These are phyloP conservation scores for Paraconiothyrium sp. DNA, from an alignment of 2,329 filamentous ascomycete genomes.

Conservation along the genomic window DNA sequence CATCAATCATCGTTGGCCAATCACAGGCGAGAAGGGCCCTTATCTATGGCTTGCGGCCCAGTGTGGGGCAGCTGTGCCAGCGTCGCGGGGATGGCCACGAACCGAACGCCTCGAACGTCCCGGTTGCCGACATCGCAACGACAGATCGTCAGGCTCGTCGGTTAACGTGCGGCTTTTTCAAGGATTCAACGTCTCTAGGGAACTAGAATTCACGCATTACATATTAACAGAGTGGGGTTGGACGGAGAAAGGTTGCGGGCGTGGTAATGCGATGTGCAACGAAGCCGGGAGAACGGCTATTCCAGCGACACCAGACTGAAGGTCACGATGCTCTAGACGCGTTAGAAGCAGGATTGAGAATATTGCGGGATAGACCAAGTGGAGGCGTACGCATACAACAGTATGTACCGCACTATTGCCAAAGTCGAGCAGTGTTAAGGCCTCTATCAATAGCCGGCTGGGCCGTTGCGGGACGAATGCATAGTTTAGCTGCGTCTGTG, in stretches of 20 bases:
- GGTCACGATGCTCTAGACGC: neutral
- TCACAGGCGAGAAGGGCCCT: constrained; percentile 30
- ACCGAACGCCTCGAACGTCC: constrained; percentile 14
- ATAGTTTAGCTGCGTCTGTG: neutral
- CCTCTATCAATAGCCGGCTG: neutral
- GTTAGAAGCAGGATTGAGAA: constrained; percentile 9
- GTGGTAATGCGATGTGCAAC: constrained; percentile 10
- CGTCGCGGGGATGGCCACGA: constrained; percentile 19
- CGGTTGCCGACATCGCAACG: constrained; percentile 43
- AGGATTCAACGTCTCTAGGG: constrained; percentile 16
- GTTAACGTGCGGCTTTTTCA: constrained; percentile 34
- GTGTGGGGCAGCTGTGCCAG: constrained; percentile 19
- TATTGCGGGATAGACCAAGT: neutral
- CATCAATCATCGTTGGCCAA: constrained; percentile 43
- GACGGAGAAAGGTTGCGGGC: constrained; percentile 19
- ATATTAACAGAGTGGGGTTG: constrained; percentile 38
- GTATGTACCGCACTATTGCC: constrained; percentile 3
- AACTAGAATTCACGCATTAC: constrained; percentile 20
- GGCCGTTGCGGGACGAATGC: neutral
- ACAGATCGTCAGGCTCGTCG: constrained; percentile 9
- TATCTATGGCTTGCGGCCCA: constrained; percentile 29
- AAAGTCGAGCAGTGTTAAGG: neutral
- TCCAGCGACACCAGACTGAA: neutral
- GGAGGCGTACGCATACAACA: neutral
- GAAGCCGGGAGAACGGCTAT: neutral